phyloP scores from a whole-genome alignment of 345 rosid genomes.

The Trapa bicornis region DNA sequence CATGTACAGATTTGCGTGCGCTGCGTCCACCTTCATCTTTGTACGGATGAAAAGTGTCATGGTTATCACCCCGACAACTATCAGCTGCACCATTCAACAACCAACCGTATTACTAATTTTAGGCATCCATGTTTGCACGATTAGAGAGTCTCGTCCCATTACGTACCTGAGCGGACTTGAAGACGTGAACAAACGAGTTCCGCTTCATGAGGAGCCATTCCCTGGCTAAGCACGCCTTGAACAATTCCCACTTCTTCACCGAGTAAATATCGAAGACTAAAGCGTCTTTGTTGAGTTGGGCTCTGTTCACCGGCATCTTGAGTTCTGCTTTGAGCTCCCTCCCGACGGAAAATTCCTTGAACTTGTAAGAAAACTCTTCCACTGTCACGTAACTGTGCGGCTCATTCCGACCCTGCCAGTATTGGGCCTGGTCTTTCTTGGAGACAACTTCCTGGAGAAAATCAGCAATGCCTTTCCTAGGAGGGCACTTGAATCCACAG shows the following conservation, averaged over 20 bases:
- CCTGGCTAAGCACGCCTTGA: constrained; percentile 51
- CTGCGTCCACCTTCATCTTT: constrained; percentile 18
- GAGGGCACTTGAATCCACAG: constrained; percentile 63
- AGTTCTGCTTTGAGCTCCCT: constrained; percentile 28
- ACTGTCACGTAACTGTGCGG: constrained; percentile 36
- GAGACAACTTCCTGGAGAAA: constrained; percentile 70
- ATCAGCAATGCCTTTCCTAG: constrained; percentile 57
- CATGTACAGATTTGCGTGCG: constrained; percentile 26
- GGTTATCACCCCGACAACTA: constrained; percentile 20
- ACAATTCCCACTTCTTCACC: constrained; percentile 36
- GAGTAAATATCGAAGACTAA: constrained; percentile 36
- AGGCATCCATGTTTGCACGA: no score
- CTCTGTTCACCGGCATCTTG: constrained; percentile 22
- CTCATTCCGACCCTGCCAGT: constrained; percentile 27
- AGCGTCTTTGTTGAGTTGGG: constrained; percentile 23
- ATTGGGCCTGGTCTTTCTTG: constrained; percentile 52
- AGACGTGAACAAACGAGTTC: constrained; percentile 29
- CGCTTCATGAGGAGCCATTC: constrained; percentile 51
- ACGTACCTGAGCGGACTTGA: constrained; percentile 44
- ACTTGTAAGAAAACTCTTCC: constrained; percentile 25
- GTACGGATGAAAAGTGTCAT: constrained; percentile 29
- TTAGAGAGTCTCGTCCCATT: not conserved
- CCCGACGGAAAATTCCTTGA: constrained; percentile 27
- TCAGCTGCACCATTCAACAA: constrained; percentile 23
- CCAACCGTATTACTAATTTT: not conserved